Evolutionary conservation across 495 filamentous ascomycete genomes (phyloP), one percentile per base, ranked within the genome.

Genomic region (Bacidia rubella): DNA sequence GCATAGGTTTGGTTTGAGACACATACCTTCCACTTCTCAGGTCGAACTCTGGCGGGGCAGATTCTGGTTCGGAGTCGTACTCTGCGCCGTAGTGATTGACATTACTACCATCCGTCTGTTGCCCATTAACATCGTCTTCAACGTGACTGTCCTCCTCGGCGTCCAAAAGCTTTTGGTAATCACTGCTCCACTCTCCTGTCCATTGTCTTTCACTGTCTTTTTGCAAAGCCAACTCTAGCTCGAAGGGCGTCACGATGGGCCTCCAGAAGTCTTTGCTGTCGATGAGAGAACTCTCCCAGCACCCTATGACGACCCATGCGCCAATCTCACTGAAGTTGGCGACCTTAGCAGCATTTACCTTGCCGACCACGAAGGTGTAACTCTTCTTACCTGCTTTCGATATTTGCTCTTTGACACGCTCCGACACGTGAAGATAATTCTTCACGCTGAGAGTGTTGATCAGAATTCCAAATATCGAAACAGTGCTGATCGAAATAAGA

Each of bases 231-330:
- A 95, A 62, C 32, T 77, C 78, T 22, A 97, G 68, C 74, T 97
- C 92, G 62, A 88, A 97, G 2, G 92, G 90, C 11, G 93, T 98
- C 29, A 98, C 77, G 2, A 97, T 77, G 1, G 87, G 87, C 62
- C 76, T 81, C 69, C 77, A 96, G 59, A 92, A 89, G 11, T 86
- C 87, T 57, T 83, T 82, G 55, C 85, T 85, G 57, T 86, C 86
- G 11, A 97, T 78, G 43, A 97, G 70, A 53, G 83, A 83, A 62
- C 90, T 94, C 66, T 98, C 92, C 92, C 93, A 97, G 68, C 92
- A 98, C 10, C 93, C 93, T 40, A 98, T 84, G 0, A 96, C 90
- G 0, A 97, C 89, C 92, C 92, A 98, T 12, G 85, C 93, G 19
- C 86, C 90, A 11, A 98, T 76, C 66, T 98, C 92, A 49, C 81